Base-by-base conservation (phyloP, 2,329 filamentous ascomycete species). In the Fusarium graminum region DNA sequence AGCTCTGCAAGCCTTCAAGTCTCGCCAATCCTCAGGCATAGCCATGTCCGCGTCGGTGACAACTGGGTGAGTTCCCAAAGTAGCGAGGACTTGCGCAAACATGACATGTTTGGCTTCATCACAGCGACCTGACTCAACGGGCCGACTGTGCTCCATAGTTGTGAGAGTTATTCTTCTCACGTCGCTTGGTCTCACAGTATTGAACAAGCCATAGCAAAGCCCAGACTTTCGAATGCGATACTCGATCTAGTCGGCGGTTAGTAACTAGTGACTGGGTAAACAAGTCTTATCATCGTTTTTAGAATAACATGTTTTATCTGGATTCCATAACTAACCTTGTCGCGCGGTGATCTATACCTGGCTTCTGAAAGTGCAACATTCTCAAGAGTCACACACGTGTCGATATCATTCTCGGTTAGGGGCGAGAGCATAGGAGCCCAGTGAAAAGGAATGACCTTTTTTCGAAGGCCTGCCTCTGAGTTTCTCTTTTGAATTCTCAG, bases 11-110 rank as follows among this genome's bases (percentile, higher is more conserved):
- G 68, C 75, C 54, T 78, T 79, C 46, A 80, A 78, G 46, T 82
- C 81, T 61, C 83, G 81, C 89, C 91, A 94, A 74, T 90, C 85
- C 38, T 81, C 76, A 1, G 93, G 92, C 40, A 90, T 83, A 22
- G 83, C 85, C 92, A 97, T 97, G 66, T 92, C 88, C 8, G 83
- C 83, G 72, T 97, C 93, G 2, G 88, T 91, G 53, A 96, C 87
- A 40, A 86, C 78, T 0, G 79, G 74, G 49, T 86, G 85, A 36
- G 82, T 81, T 36, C 89, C 90, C 67, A 91, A 89, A 13, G 93
- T 94, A 19, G 91, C 86, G 63, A 97, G 82, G 67, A 94, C 84
- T 77, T 97, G 92, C 38, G 88, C 93, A 45, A 97, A 83, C 25
- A 97, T 83, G 42, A 92, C 83, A 62, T 84, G 83, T 58, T 74